phyloP scores from a whole-genome alignment of 2,329 filamentous ascomycete species.

The Phaeosphaeriaceae sp. region DNA sequence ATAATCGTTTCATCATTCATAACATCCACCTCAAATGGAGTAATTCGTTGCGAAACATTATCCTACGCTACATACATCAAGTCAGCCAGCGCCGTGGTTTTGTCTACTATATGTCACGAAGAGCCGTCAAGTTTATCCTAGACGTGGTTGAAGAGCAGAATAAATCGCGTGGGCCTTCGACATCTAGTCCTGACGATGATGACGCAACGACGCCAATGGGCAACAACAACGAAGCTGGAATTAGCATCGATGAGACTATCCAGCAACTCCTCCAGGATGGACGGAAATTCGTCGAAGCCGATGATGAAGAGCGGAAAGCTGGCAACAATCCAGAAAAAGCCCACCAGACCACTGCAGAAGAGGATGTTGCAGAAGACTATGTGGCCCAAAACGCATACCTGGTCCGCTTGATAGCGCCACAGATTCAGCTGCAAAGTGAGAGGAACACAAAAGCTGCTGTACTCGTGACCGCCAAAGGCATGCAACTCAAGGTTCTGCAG shows the following conservation, averaged over 20 bases:
- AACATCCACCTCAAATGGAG: slow-evolving; percentile 99
- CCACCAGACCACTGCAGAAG: slow-evolving; percentile 28
- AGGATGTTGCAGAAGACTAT: slow-evolving; percentile 84
- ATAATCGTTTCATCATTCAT: slow-evolving; percentile 97
- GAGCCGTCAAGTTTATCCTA: slow-evolving; percentile 96
- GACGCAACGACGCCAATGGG: slow-evolving; percentile 42
- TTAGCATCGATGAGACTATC: slow-evolving; percentile 82
- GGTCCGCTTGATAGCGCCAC: slow-evolving; percentile 90
- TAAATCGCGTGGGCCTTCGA: slow-evolving; percentile 60
- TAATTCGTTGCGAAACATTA: slow-evolving; percentile 92
- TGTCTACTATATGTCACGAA: slow-evolving; percentile 94
- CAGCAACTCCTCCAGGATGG: slow-evolving; percentile 85
- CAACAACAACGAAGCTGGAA: slow-evolving; percentile 63
- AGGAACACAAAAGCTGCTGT: slow-evolving; percentile 98
- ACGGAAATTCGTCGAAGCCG: slow-evolving; percentile 78
- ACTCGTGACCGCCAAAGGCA: slow-evolving; percentile 93
- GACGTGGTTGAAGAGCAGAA: slow-evolving; percentile 96
- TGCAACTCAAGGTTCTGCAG: slow-evolving; percentile 96
- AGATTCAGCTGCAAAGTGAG: slow-evolving; percentile 97
- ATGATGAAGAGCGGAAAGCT: slow-evolving; percentile 58
- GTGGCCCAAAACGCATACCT: slow-evolving; percentile 93
- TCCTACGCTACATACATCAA: slow-evolving; percentile 96
- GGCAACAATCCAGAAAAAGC: slow-evolving; percentile 19
- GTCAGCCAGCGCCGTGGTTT: slow-evolving; percentile 95
- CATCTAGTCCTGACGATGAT: slow-evolving; percentile 23